Conservation (phyloP, 2,329 filamentous ascomycete genomes). For the Sporothrix schenckii region DNA sequence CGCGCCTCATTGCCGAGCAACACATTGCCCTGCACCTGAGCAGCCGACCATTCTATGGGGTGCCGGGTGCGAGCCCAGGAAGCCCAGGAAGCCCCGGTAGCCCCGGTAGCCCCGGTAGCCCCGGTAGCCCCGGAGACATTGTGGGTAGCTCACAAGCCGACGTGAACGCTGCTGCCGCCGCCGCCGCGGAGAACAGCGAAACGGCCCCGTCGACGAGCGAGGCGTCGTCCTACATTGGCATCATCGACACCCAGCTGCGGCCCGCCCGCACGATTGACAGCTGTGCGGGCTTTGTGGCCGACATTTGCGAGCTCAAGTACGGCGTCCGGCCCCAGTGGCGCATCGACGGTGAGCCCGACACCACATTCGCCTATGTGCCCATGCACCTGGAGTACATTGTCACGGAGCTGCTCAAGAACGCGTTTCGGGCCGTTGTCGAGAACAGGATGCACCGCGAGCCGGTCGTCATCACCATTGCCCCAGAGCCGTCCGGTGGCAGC, state of each 20-base stretch:
- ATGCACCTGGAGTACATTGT: conserved; percentile 98
- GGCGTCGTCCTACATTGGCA: conserved; percentile 72
- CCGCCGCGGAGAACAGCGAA: background rate
- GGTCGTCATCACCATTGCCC: conserved; percentile 89
- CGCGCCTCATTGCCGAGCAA: conserved; percentile 90
- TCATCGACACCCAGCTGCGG: conserved; percentile 87
- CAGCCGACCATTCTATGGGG: conserved; percentile 62
- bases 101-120: background rate
- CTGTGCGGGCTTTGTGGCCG: conserved; percentile 88
- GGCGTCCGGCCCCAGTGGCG: conserved; percentile 79
- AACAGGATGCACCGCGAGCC: conserved; percentile 76
- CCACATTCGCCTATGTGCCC: conserved; percentile 90
- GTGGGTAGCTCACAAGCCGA: background rate
- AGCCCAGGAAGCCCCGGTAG: background rate
- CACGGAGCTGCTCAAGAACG: conserved; percentile 94
- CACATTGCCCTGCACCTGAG: conserved; percentile 86
- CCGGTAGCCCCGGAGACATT: background rate
- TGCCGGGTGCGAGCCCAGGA: background rate
- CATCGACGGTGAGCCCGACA: conserved; percentile 82
- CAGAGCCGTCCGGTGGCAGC: conserved; percentile 51
- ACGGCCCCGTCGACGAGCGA: background rate
- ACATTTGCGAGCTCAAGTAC: conserved; percentile 96
- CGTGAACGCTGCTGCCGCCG: conserved; percentile 47
- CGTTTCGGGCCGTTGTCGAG: conserved; percentile 91
- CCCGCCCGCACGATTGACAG: conserved; percentile 79